phyloP scores from a whole-genome alignment of 2,329 filamentous ascomycete species.

The Fusarium vanettenii region DNA sequence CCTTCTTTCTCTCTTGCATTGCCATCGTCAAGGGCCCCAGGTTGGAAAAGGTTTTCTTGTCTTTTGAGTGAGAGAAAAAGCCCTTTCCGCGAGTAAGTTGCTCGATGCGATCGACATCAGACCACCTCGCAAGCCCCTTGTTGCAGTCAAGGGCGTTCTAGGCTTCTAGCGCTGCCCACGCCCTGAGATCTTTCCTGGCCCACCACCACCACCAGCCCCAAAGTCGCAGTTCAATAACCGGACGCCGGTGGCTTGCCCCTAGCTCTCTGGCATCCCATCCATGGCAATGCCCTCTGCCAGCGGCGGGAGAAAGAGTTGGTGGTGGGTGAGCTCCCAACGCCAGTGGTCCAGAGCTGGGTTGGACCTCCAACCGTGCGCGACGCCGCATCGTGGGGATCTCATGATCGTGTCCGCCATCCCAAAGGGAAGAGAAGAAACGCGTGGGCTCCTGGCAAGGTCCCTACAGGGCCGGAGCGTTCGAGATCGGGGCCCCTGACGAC shows the following conservation, averaged over 20 bases:
- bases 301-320: conserved; percentile 5
- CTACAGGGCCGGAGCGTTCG: conserved; percentile 23
- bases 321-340: conserved; percentile 13
- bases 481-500: conserved; percentile 39
- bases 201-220: conserved; percentile 17
- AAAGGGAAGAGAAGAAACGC: conserved; percentile 3
- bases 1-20: neutral
- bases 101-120: conserved; percentile 43
- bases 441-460: conserved; percentile 28
- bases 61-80: neutral
- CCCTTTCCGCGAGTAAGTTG: conserved; percentile 33
- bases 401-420: conserved; percentile 31
- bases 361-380: conserved; percentile 36
- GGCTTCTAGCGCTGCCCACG: conserved; percentile 30
- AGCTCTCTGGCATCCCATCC: conserved; percentile 12
- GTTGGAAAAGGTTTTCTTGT: neutral
- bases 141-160: conserved; percentile 36
- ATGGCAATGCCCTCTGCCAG: neutral
- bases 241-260: conserved; percentile 18
- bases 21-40: neutral
- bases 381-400: conserved; percentile 45
- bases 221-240: neutral
- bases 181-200: conserved; percentile 22
- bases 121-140: conserved; percentile 40
- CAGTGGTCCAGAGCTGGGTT: conserved; percentile 20